Conservation (phyloP, 345 rosid genomes). For the Syzygium aromaticum region DNA sequence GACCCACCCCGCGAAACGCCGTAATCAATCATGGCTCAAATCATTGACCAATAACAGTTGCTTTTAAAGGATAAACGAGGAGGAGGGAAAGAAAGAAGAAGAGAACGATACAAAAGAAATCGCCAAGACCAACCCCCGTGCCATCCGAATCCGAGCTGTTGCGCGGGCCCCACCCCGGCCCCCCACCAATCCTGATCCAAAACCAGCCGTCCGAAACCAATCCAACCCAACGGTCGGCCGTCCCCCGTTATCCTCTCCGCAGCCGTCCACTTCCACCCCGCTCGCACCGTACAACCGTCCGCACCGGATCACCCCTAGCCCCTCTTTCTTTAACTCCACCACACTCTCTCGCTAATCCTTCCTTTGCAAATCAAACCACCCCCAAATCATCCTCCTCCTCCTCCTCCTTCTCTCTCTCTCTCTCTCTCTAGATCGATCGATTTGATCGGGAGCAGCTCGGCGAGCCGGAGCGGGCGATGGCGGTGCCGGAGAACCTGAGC, state of each 20-base stretch:
- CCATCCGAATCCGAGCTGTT: background rate
- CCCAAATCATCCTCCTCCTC: background rate
- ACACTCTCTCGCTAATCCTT: background rate
- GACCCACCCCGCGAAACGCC: background rate
- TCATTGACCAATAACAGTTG: background rate
- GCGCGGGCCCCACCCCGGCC: background rate
- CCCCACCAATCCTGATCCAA: no score
- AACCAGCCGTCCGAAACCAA: background rate
- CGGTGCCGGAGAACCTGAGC: conserved; percentile 44
- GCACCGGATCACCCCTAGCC: background rate
- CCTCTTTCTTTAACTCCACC: background rate
- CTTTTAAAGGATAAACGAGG: background rate
- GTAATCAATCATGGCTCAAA: background rate
- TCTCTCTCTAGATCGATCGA: background rate
- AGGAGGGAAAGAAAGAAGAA: no score
- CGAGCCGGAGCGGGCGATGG: conserved; percentile 13
- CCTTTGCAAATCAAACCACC: background rate
- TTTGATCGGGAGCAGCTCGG: background rate
- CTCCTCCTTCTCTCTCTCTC: background rate
- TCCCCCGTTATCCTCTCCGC: background rate
- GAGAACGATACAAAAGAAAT: background rate
- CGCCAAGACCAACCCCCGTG: background rate
- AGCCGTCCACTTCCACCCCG: background rate
- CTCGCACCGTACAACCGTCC: background rate
- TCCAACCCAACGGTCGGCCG: background rate